Conservation (phyloP, 2,329 filamentous ascomycete species). For the Lecanicillium sp. region DNA sequence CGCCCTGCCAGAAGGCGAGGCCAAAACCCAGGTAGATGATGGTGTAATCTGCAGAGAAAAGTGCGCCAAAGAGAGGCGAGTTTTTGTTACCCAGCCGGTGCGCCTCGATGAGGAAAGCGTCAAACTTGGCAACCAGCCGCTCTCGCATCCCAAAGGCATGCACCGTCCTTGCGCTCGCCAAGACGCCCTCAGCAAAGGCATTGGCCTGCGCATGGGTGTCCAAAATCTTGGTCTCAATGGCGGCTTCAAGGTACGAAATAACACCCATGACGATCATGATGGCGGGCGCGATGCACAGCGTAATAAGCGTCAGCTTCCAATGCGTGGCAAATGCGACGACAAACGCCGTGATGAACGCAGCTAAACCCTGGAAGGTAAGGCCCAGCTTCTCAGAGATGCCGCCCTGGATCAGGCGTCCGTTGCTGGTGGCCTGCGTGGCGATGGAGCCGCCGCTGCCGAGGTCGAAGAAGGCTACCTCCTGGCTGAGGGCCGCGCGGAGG, state of each 20-base stretch:
- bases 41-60: conserved; percentile 35
- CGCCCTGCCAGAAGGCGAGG: conserved; percentile 41
- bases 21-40: conserved; percentile 38
- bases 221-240: conserved; percentile 29
- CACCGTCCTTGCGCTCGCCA: conserved; percentile 34
- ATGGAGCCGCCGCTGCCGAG: conserved; percentile 35
- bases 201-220: conserved; percentile 29
- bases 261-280: conserved; percentile 27
- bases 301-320: conserved; percentile 40
- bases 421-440: conserved; percentile 38
- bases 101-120: conserved; percentile 31
- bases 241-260: conserved; percentile 22
- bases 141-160: conserved; percentile 38
- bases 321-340: conserved; percentile 34
- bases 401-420: conserved; percentile 35
- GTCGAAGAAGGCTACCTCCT: conserved; percentile 47
- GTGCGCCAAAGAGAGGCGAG: conserved; percentile 30
- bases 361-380: conserved; percentile 32
- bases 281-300: conserved; percentile 25
- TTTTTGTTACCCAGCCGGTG: conserved; percentile 33
- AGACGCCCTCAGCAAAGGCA: conserved; percentile 31
- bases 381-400: conserved; percentile 37
- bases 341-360: conserved; percentile 34
- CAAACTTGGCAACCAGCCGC: conserved; percentile 33
- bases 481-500: conserved; percentile 42